Evolutionary conservation across 2,329 filamentous ascomycete species (phyloP), one percentile per base, ranked within the genome.

Genomic region (Ilyonectria mors-panacis): DNA sequence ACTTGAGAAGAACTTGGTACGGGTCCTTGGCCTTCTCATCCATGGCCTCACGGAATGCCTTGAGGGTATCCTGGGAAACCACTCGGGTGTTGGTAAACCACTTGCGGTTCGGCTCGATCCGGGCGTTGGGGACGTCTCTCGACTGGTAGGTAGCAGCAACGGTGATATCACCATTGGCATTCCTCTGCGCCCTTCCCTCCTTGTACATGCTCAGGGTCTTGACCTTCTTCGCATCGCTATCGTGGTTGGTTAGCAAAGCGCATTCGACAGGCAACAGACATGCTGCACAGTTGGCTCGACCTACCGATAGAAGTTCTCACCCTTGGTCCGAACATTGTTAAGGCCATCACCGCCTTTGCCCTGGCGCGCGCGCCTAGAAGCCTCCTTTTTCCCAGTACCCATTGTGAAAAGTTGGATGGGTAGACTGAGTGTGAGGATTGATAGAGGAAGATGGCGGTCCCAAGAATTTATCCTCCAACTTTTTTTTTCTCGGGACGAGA

Each of bases 251-350:
- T 35, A 72, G 68, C 37, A 55, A 59, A 23, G 30, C n/a, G 55
- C 45, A 33, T 37, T 37, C 23, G 28, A 44, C 33, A 42, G 33
- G 17, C 23, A 21, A 45, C 13, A 4, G 19, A 50, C 33, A 60
- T 30, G 42, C 26, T 23, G 23, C 19, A 4, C 23, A 2, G 26
- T 9, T 10, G 48, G 10, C 15, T 64, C 28, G 12, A 69, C 86
- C 72, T 85, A 92, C 87, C 93, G 91, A 86, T 98, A 98, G 85
- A 98, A 99, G 86, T 98, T 98, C 87, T 98, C 95, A 84, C 96
- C 96, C 85, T 99, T 99, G 76, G 91, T 87, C 77, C 92, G 94
- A 78, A 98, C 93, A 84, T 98, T 98, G 77, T 85, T 91, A 89
- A 97, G 94, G 80, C 94, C 94, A 89, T 96, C 92, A 73, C 89